A percentile compares a stretch with the other conserved stretches of the same genome.
Conservation (phyloP, 2,329 filamentous ascomycete genomes). For the Elsinoe perseae region DNA sequence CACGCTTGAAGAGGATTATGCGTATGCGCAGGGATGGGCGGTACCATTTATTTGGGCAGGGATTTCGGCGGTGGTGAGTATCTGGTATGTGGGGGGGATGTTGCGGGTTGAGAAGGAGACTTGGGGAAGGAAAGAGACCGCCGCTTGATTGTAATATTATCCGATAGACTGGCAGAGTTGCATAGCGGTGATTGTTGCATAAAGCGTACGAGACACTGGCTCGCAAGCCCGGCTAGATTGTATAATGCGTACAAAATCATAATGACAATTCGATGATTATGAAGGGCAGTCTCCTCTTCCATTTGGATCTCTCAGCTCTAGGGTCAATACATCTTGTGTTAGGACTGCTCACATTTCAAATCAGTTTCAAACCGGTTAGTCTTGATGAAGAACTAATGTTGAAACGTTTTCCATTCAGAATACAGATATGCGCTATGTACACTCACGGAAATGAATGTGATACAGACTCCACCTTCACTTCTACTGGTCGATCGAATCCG, state of each 20-base stretch:
- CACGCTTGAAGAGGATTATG: constrained; percentile 40
- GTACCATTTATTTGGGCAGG: constrained; percentile 45
- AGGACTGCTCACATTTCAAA: too few relatives aligned
- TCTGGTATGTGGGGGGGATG: constrained; percentile 37
- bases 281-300: too few relatives aligned
- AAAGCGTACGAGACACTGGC: neutral
- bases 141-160: neutral
- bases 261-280: too few relatives aligned
- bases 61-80: constrained; percentile 40
- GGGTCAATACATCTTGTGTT: too few relatives aligned
- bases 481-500: neutral
- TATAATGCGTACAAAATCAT: too few relatives aligned
- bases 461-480: neutral
- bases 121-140: constrained; percentile 24
- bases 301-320: too few relatives aligned
- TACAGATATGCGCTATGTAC: constrained; percentile 13
- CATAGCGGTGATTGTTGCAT: neutral
- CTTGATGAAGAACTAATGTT: neutral
- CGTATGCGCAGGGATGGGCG: constrained; percentile 44
- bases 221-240: too few relatives aligned
- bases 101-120: constrained; percentile 29
- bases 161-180: neutral
- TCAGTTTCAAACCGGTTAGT: too few relatives aligned
- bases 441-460: constrained; percentile 12
- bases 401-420: constrained; percentile 1